Evolutionary conservation across 225 moss, liverwort and hornwort species (phyloP), one percentile per base, ranked within the genome.

Genomic region (Neckera pumila): DNA sequence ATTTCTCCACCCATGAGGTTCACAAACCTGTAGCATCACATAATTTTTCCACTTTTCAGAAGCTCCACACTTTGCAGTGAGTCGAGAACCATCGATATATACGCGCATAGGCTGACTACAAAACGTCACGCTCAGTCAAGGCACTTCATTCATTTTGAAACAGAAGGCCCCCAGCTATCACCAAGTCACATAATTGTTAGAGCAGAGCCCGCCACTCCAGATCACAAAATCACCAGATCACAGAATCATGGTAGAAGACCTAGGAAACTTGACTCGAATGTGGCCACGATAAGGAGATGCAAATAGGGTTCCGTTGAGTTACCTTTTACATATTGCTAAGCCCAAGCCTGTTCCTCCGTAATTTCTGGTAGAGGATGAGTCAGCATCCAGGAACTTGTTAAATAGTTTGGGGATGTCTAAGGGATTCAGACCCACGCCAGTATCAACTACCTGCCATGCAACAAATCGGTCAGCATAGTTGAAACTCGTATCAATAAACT

Each of bases 301-400:
- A 71, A 36, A 23, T 17, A 76, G 51, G 60, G 59, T 63, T 66
- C 26, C n/a, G 84, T 54, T 27, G 27, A 10, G 22, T 73, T 91
- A 95, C 95, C 95, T 90, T 90, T 93, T 95, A 86, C 95, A 95
- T 66, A 95, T 94, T 74, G 95, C 95, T 85, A 95, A 89, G 71
- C 95, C 94, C 75, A 95, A 90, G 85, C 95, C 94, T n/a, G 95
- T 94, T 86, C 94, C 95, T 80, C 94, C 94, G 80, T 94, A 93
- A 74, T 94, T 95, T 80, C 95, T 93, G 56, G 95, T 94, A 65
- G 93, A 93, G 79, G 95, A 94, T 31, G 93, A 91, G 80, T 95
- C 95, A 74, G 94, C 94, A 88, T 89, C 90, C 61, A 91, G 88
- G 80, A 95, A 95, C 90, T 92, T 95, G 87, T 90, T 94, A 85